phyloP scores from a whole-genome alignment of 805 yeast species.

The Candida berthetii region DNA sequence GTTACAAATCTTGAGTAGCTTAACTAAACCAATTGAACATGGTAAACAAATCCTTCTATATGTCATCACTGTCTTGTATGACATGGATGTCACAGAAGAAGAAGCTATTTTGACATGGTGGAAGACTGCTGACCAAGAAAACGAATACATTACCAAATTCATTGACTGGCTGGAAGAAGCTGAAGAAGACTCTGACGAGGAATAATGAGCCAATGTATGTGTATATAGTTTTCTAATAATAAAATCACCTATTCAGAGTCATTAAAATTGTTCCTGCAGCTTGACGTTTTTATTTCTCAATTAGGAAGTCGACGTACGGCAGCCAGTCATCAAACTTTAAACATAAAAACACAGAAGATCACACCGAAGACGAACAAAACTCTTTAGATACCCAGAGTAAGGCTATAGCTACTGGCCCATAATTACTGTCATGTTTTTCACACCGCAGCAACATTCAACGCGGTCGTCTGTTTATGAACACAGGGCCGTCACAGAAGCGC shows the following conservation, averaged over 20 bases:
- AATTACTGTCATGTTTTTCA: no score
- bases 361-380: no score
- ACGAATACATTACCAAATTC: slow-evolving; percentile 59
- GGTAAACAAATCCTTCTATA: slow-evolving; percentile 41
- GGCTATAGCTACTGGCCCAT: no score
- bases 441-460: no score
- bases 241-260: no score
- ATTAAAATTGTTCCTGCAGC: background rate
- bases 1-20: slow-evolving; percentile 37
- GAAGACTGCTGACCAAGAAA: slow-evolving; percentile 37
- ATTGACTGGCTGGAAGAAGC: slow-evolving; percentile 86
- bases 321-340: no score
- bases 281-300: no score
- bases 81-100: slow-evolving; percentile 77
- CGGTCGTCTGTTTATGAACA: no score
- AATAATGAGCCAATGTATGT: slow-evolving; percentile 11
- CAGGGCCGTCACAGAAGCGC: no score
- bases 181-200: slow-evolving; percentile 55
- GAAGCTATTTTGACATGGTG: slow-evolving; percentile 82
- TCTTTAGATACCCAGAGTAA: no score
- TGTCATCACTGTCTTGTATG: slow-evolving; percentile 61
- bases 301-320: no score
- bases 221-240: background rate
- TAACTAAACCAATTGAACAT: slow-evolving; percentile 26
- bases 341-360: no score